Conservation (phyloP, 176 grass and related monocot species). For the Thalia dealbata region DNA sequence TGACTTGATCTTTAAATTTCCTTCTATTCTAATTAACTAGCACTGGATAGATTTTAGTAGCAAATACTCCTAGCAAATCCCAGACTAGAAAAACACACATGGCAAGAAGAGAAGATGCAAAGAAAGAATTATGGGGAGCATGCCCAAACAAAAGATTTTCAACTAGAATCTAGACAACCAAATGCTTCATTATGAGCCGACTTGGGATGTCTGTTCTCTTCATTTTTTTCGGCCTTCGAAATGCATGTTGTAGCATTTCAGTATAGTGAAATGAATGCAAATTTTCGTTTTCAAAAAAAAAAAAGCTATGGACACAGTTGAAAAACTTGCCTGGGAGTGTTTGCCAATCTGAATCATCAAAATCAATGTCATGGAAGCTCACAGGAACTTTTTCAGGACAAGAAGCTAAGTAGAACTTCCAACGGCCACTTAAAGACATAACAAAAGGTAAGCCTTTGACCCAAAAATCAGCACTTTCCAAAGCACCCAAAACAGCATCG, state of each 20-base stretch:
- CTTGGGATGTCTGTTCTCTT: no score
- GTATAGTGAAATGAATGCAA: no score
- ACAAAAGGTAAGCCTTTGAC: slow-evolving; percentile 63
- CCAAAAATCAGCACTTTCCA: slow-evolving; percentile 63
- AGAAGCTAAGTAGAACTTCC: slow-evolving; percentile 64
- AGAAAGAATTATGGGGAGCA: not conserved
- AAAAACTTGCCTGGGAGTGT: slow-evolving; percentile 56
- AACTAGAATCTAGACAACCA: slow-evolving; percentile 8
- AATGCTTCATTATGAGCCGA: no score
- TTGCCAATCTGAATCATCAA: slow-evolving; percentile 70
- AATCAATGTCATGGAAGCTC: slow-evolving; percentile 49
- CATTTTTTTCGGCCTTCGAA: no score
- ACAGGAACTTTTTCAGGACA: slow-evolving; percentile 55
- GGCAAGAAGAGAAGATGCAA: not conserved
- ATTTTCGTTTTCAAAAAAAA: no score
- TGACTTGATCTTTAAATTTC: not conserved
- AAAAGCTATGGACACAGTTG: not conserved
- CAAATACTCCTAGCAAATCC: not conserved
- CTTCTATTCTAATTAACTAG: not conserved
- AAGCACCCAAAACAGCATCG: slow-evolving; percentile 38
- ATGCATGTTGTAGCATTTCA: no score
- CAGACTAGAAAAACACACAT: not conserved
- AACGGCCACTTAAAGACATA: slow-evolving; percentile 65
- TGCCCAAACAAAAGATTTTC: not conserved
- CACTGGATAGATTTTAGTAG: not conserved